Percentiles rank a stretch among this genome's conserved stretches.
phyloP scores from a whole-genome alignment of 768 basidiomycete genomes.

The Auricularia sp. region DNA sequence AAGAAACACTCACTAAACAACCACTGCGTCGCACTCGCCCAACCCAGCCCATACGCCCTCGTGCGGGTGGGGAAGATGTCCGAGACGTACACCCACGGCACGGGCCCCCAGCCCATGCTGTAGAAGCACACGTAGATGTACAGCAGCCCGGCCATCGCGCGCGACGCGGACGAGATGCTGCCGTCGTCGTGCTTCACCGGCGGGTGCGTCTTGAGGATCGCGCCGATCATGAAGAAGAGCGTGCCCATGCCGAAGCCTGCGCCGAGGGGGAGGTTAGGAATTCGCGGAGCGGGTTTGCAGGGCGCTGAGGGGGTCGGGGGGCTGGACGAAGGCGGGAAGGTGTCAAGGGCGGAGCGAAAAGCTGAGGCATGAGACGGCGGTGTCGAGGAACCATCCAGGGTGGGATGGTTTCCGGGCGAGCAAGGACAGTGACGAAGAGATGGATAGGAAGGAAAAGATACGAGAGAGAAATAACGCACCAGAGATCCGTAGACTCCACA shows the following conservation, averaged over 20 bases:
- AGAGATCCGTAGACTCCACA: constrained; percentile 47
- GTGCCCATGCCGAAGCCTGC: constrained; percentile 71
- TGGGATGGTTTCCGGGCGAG: no score
- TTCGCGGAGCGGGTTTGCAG: background rate
- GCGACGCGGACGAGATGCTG: constrained; percentile 28
- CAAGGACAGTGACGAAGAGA: no score
- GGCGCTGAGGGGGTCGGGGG: background rate
- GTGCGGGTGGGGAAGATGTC: constrained; percentile 86
- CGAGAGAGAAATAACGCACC: background rate
- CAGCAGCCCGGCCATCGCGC: constrained; percentile 78
- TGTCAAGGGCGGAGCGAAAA: no score
- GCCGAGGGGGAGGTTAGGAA: constrained; percentile 15
- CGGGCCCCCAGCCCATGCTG: constrained; percentile 78
- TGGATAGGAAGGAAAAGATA: background rate
- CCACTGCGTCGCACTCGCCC: constrained; percentile 75
- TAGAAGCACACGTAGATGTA: constrained; percentile 86
- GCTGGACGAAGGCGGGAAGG: background rate
- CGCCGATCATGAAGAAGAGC: constrained; percentile 75
- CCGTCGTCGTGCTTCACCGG: constrained; percentile 28
- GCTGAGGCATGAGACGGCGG: background rate
- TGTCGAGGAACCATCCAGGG: no score
- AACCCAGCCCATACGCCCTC: constrained; percentile 66
- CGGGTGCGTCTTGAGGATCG: constrained; percentile 71
- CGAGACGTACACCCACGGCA: constrained; percentile 56
- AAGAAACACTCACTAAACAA: constrained; percentile 49